Conservation (phyloP, 2,329 filamentous ascomycete species). For the Fusarium zealandicum region DNA sequence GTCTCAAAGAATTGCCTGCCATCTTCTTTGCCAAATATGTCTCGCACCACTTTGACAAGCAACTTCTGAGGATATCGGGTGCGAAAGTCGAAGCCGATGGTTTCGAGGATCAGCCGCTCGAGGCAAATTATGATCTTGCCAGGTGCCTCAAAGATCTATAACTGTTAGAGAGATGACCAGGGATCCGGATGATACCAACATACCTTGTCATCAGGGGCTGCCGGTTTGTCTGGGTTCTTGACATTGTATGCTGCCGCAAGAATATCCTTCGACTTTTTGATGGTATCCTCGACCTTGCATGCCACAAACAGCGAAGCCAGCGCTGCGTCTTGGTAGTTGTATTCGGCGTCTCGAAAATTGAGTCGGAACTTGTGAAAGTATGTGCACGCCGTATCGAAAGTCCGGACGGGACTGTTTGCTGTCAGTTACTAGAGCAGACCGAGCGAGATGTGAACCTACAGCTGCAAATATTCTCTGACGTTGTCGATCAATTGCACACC, state of each 20-base stretch:
- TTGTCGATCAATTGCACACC: conserved; percentile 90
- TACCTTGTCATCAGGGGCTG: conserved; percentile 82
- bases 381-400: conserved; percentile 87
- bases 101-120: conserved; percentile 91
- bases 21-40: conserved; percentile 52
- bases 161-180: not conserved
- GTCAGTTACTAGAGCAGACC: conserved; percentile 11
- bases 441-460: conserved; percentile 58
- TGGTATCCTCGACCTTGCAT: conserved; percentile 96
- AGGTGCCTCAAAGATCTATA: conserved; percentile 80
- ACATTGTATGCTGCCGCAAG: conserved; percentile 89
- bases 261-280: conserved; percentile 96
- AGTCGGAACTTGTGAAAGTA: conserved; percentile 96
- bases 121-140: conserved; percentile 86
- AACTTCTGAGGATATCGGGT: conserved; percentile 87
- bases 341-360: conserved; percentile 83
- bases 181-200: conserved; percentile 27
- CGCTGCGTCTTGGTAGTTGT: conserved; percentile 85
- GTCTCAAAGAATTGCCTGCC: conserved; percentile 67
- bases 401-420: conserved; percentile 75
- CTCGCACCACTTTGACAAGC: conserved; percentile 78
- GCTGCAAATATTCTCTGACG: conserved; percentile 76
- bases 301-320: conserved; percentile 88
- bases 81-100: conserved; percentile 91
- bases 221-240: conserved; percentile 72